A percentile compares a stretch with the other conserved stretches of the same genome.
Conservation (phyloP, 2,329 filamentous ascomycete species). For the Ascomycota sp. region DNA sequence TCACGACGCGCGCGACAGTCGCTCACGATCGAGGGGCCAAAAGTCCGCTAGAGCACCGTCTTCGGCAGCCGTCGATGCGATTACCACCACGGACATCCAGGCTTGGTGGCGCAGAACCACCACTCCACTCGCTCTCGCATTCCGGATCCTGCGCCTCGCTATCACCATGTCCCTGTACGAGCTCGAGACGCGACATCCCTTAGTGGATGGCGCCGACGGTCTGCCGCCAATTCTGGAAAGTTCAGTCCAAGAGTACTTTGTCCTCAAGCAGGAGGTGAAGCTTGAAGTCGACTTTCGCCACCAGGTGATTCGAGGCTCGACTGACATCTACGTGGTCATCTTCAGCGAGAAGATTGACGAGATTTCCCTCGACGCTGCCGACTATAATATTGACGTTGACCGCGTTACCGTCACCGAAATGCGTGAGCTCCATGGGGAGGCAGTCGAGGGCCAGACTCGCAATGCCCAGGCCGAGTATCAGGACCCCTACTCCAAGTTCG, state of each 20-base stretch:
- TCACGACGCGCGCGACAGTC: too few relatives aligned
- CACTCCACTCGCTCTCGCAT: not conserved
- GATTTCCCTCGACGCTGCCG: slow-evolving; percentile 39
- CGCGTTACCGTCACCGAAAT: slow-evolving; percentile 29
- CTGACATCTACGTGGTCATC: slow-evolving; percentile 59
- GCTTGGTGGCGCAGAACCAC: not conserved
- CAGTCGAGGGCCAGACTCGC: slow-evolving; percentile 14
- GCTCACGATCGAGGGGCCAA: too few relatives aligned
- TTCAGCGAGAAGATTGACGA: slow-evolving; percentile 36
- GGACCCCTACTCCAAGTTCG: slow-evolving; percentile 48
- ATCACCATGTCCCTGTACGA: slow-evolving; percentile 2
- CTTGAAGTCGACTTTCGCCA: slow-evolving; percentile 74
- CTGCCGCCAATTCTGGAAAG: slow-evolving; percentile 14
- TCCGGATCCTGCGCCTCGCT: too few relatives aligned
- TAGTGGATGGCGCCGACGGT: slow-evolving; percentile 12
- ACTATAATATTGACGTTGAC: slow-evolving; percentile 34
- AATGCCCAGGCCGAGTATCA: slow-evolving; percentile 23
- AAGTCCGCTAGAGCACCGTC: not conserved
- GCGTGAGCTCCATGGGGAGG: slow-evolving; percentile 14
- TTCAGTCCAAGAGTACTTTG: slow-evolving; percentile 21
- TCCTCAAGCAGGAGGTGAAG: slow-evolving; percentile 73
- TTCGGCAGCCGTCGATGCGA: not conserved
- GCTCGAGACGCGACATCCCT: slow-evolving; percentile 6
- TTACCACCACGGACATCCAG: not conserved
- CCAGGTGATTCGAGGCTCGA: slow-evolving; percentile 55